Conservation (phyloP, 1,284 basidiomycete species). For the Ustilago nuda region DNA sequence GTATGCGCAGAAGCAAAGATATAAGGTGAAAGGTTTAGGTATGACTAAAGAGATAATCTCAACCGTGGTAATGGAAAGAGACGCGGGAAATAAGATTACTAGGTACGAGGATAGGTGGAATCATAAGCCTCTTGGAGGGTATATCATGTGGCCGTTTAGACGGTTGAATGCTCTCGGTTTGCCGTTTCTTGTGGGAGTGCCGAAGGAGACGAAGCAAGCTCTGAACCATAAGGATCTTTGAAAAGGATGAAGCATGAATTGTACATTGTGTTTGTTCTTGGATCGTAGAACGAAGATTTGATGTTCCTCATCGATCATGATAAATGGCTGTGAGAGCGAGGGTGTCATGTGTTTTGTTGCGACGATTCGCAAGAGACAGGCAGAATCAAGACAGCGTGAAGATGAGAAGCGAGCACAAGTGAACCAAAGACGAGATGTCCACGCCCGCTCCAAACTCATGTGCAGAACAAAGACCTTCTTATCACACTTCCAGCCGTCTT, state of each 20-base stretch:
- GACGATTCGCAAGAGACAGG: no score
- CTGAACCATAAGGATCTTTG: conserved; percentile 15
- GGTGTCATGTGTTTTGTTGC: no score
- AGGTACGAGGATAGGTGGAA: conserved; percentile 76
- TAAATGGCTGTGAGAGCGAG: no score
- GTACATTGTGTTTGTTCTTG: no score
- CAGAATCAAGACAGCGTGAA: no score
- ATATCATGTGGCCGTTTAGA: conserved; percentile 29
- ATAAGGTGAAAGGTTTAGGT: conserved; percentile 72
- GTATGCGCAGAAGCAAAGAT: conserved; percentile 75
- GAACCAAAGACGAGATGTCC: no score
- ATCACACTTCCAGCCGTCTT: no score
- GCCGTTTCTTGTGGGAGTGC: conserved; percentile 30
- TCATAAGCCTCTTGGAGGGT: conserved; percentile 29
- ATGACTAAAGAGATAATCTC: conserved; percentile 75
- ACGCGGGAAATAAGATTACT: conserved; percentile 75
- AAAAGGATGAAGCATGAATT: background rate
- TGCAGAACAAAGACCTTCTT: no score
- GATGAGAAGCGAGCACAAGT: no score
- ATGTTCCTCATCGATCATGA: no score
- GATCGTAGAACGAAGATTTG: no score
- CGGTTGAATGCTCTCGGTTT: conserved; percentile 32
- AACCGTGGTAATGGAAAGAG: conserved; percentile 76
- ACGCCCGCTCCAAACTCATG: no score
- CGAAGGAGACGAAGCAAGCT: conserved; percentile 17